These are phyloP conservation scores for Ceratobasidium sp. DNA, from an alignment of 1,284 basidiomycete genomes.

Conservation along the genomic window DNA sequence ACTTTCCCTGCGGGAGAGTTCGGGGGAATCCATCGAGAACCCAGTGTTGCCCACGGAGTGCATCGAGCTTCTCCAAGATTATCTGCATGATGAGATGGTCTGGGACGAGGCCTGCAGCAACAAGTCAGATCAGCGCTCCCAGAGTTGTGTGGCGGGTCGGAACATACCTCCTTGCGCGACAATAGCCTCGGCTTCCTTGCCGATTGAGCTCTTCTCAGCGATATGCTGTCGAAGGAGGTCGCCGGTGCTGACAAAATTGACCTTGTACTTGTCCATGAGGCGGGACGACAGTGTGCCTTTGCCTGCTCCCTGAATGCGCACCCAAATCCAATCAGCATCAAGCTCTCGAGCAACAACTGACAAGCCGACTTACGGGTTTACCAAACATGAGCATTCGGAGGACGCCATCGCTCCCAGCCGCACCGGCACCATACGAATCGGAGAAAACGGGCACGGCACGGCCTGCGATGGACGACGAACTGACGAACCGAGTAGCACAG, in stretches of 20 bases:
- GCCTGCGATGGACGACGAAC: constrained; percentile 27
- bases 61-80: constrained; percentile 72
- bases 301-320: constrained; percentile 41
- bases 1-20: constrained; percentile 85
- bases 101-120: constrained; percentile 60
- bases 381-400: constrained; percentile 83
- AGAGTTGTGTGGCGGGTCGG: not conserved
- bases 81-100: constrained; percentile 81
- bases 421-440: constrained; percentile 13
- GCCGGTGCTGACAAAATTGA: constrained; percentile 76
- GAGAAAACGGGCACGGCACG: constrained; percentile 32
- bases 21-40: constrained; percentile 97
- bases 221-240: constrained; percentile 84
- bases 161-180: constrained; percentile 68
- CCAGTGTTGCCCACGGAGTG: constrained; percentile 65
- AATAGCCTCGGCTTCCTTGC: constrained; percentile 72
- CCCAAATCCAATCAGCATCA: constrained; percentile 46
- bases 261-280: constrained; percentile 76
- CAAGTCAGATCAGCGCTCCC: not conserved
- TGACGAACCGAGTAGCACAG: constrained; percentile 26
- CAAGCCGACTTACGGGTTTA: constrained; percentile 63
- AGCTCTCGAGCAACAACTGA: no score
- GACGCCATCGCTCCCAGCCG: constrained; percentile 45
- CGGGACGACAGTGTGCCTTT: constrained; percentile 73
- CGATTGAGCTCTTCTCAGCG: constrained; percentile 70